These are phyloP conservation scores for Bondarzewia mesenterica DNA, from an alignment of 1,284 basidiomycete genomes.

Conservation along the genomic window DNA sequence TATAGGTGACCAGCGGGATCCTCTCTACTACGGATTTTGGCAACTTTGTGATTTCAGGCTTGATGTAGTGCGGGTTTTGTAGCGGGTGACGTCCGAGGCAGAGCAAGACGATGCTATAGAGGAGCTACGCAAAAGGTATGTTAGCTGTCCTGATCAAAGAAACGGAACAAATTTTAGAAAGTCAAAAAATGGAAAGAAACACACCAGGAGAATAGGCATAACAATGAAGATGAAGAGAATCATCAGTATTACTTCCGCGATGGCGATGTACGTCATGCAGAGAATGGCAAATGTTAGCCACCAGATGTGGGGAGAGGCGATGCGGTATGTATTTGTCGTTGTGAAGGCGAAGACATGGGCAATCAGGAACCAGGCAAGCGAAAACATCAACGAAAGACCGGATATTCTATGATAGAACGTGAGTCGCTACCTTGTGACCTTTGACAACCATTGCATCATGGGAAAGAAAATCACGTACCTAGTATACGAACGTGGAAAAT, in stretches of 20 bases:
- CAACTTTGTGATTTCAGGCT: conserved; percentile 69
- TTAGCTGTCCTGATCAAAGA: conserved; percentile 2
- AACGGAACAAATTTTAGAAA: too few species aligned
- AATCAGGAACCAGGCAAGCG: conserved; percentile 71
- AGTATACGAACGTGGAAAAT: background rate
- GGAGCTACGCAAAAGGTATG: conserved; percentile 35
- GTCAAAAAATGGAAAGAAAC: conserved; percentile 17
- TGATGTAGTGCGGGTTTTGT: conserved; percentile 61
- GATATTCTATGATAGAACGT: conserved; percentile 17
- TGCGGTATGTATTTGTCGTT: conserved; percentile 60
- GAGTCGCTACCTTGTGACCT: background rate
- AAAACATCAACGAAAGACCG: conserved; percentile 44
- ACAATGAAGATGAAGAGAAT: conserved; percentile 69
- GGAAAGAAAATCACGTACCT: too few species aligned
- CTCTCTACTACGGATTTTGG: conserved; percentile 60
- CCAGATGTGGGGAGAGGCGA: conserved; percentile 70
- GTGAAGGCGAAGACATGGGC: conserved; percentile 73
- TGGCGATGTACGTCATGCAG: conserved; percentile 70
- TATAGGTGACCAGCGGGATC: conserved; percentile 77
- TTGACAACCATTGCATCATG: too few species aligned
- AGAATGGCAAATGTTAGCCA: conserved; percentile 74
- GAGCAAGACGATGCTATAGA: conserved; percentile 69
- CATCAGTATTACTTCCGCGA: conserved; percentile 63
- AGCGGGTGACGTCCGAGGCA: conserved; percentile 70
- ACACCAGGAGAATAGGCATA: conserved; percentile 67